Percentiles rank a stretch among this genome's conserved stretches.
Conservation (phyloP, 1,284 basidiomycete genomes). For the Boletus sp. region DNA sequence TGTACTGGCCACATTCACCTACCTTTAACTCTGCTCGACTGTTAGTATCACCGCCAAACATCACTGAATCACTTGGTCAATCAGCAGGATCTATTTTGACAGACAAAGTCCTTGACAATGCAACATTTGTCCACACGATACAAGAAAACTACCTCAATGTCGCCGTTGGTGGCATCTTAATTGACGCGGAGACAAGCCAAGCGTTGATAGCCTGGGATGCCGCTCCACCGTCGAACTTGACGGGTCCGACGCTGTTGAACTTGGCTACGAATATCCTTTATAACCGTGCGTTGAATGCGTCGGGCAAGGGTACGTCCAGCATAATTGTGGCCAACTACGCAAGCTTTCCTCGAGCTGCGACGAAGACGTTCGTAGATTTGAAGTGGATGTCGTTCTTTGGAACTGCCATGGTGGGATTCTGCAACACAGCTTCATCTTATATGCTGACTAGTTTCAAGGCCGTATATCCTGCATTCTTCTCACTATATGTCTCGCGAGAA, state of each 20-base stretch:
- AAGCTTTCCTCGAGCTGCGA: constrained; percentile 55
- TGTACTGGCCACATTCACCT: constrained; percentile 54
- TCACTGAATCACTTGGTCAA: constrained; percentile 47
- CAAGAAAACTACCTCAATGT: constrained; percentile 51
- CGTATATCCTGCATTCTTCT: constrained; percentile 80
- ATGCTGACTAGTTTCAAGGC: constrained; percentile 44
- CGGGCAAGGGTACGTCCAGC: constrained; percentile 45
- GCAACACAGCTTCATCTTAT: not conserved
- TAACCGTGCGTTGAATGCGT: constrained; percentile 57
- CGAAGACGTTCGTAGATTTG: constrained; percentile 60
- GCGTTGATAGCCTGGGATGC: constrained; percentile 69
- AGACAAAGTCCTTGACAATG: constrained; percentile 49
- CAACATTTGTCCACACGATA: constrained; percentile 60
- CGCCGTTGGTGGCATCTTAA: constrained; percentile 63
- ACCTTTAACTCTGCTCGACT: constrained; percentile 38
- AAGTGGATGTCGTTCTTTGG: constrained; percentile 74
- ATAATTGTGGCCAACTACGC: constrained; percentile 61
- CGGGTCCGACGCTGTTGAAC: constrained; percentile 65
- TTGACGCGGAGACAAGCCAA: constrained; percentile 49
- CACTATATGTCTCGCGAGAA: constrained; percentile 74
- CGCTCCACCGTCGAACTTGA: constrained; percentile 51
- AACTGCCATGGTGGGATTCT: constrained; percentile 61
- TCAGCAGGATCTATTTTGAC: constrained; percentile 40
- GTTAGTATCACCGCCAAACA: constrained; percentile 51
- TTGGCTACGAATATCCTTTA: constrained; percentile 68